These are phyloP conservation scores for Trichomonascaceae sp. DNA, from an alignment of 1,139 yeast genomes.

Conservation along the genomic window DNA sequence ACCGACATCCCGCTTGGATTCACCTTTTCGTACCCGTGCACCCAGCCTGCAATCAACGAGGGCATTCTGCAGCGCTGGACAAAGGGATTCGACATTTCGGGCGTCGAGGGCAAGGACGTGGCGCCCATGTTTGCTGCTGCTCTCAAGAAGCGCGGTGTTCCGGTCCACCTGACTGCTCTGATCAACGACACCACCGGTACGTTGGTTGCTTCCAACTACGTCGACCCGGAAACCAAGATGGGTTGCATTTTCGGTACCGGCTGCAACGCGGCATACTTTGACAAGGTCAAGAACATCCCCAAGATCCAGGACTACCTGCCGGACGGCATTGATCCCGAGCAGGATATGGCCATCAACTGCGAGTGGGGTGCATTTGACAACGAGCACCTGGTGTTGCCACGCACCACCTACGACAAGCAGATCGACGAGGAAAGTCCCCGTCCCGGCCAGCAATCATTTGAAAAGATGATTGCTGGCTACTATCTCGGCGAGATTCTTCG, in stretches of 20 bases:
- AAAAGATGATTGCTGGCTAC: constrained; percentile 95
- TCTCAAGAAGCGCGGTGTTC: constrained; percentile 47
- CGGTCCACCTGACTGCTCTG: constrained; percentile 79
- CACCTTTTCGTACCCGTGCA: constrained; percentile 89
- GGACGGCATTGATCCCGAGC: constrained; percentile 45
- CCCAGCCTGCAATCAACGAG: constrained; percentile 68
- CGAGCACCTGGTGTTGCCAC: constrained; percentile 65
- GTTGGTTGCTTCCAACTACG: constrained; percentile 85
- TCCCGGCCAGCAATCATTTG: constrained; percentile 93
- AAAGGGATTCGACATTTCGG: constrained; percentile 89
- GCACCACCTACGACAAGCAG: constrained; percentile 73
- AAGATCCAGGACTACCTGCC: constrained; percentile 65
- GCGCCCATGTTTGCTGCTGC: constrained; percentile 82
- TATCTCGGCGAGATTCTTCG: constrained; percentile 89
- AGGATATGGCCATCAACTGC: constrained; percentile 88
- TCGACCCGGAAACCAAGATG: constrained; percentile 81
- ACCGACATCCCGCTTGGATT: constrained; percentile 63
- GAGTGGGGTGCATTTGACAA: constrained; percentile 98
- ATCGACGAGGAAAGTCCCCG: constrained; percentile 85
- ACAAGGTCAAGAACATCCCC: constrained; percentile 58
- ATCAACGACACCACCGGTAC: constrained; percentile 98
- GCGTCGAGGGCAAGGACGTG: constrained; percentile 90
- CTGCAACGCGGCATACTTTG: constrained; percentile 92
- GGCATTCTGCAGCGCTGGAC: constrained; percentile 96
- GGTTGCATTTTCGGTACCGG: constrained; percentile 98